These are phyloP conservation scores for Cystoderma amianthinum DNA, from an alignment of 768 basidiomycete genomes.

Conservation along the genomic window DNA sequence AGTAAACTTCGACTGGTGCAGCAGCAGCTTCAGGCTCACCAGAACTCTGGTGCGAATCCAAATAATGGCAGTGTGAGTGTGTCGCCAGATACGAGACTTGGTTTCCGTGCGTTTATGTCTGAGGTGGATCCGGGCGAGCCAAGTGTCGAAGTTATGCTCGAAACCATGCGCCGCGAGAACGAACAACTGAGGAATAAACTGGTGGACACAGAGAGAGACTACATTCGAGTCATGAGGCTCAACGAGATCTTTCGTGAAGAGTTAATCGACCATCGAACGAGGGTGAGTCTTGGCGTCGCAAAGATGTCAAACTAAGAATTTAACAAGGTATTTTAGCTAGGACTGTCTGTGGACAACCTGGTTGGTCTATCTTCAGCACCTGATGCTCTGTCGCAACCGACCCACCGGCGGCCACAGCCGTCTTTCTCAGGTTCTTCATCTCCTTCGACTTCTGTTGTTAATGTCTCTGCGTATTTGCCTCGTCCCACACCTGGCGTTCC, in stretches of 20 bases:
- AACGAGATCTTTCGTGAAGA: slow-evolving; percentile 86
- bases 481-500: slow-evolving; percentile 53
- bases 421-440: slow-evolving; percentile 30
- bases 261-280: slow-evolving; percentile 66
- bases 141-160: slow-evolving; percentile 55
- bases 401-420: slow-evolving; percentile 50
- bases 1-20: slow-evolving; percentile 56
- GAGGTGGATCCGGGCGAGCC: slow-evolving; percentile 24
- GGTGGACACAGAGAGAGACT: slow-evolving; percentile 72
- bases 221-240: slow-evolving; percentile 61
- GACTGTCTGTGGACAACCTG: slow-evolving; percentile 72
- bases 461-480: slow-evolving; percentile 20
- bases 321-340: slow-evolving; percentile 59
- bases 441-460: slow-evolving; percentile 37
- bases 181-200: slow-evolving; percentile 62
- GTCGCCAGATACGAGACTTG: slow-evolving; percentile 25
- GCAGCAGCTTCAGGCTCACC: slow-evolving; percentile 31
- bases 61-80: slow-evolving; percentile 13
- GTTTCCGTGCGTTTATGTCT: slow-evolving; percentile 20
- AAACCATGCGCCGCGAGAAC: slow-evolving; percentile 75
- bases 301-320: too few relatives aligned
- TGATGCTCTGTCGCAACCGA: slow-evolving; percentile 61
- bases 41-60: slow-evolving; percentile 13
- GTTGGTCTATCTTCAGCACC: slow-evolving; percentile 54
- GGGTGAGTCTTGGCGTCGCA: slow-evolving; percentile 68